A percentile compares a stretch with the other conserved stretches of the same genome.
Conservation (phyloP, 2,329 filamentous ascomycete species). For the Blastomyces parvus region DNA sequence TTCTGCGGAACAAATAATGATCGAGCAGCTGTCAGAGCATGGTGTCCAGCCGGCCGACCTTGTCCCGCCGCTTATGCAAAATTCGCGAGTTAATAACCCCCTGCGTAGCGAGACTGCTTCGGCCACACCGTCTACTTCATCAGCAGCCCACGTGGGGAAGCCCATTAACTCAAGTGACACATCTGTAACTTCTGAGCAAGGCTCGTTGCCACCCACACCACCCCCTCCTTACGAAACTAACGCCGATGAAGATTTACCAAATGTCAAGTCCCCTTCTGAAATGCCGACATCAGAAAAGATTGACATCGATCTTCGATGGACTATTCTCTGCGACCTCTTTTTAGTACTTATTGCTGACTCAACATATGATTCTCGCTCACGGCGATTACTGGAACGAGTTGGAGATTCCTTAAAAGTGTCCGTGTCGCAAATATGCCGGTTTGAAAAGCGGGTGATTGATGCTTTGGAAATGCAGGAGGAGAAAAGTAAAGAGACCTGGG, state of each 20-base stretch:
- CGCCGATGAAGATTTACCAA: conserved; percentile 61
- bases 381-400: conserved; percentile 72
- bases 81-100: conserved; percentile 86
- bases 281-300: conserved; percentile 73
- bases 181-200: conserved; percentile 28
- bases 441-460: conserved; percentile 95
- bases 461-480: conserved; percentile 96
- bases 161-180: conserved; percentile 19
- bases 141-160: conserved; percentile 20
- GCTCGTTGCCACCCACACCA: conserved; percentile 40
- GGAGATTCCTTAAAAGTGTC: conserved; percentile 69
- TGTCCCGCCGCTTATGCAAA: conserved; percentile 78
- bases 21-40: conserved; percentile 89
- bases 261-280: conserved; percentile 73
- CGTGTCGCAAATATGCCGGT: conserved; percentile 89
- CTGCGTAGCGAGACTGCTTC: conserved; percentile 49
- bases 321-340: conserved; percentile 90
- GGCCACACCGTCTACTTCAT: conserved; percentile 33
- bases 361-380: conserved; percentile 79
- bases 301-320: conserved; percentile 95
- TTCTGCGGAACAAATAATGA: conserved; percentile 85
- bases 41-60: conserved; percentile 78
- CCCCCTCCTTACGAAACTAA: conserved; percentile 50
- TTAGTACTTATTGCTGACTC: conserved; percentile 94
- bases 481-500: conserved; percentile 93